A percentile compares a stretch with the other conserved stretches of the same genome.
phyloP scores from a whole-genome alignment of 164 flowering plant species.

The Magnolia sinica region DNA sequence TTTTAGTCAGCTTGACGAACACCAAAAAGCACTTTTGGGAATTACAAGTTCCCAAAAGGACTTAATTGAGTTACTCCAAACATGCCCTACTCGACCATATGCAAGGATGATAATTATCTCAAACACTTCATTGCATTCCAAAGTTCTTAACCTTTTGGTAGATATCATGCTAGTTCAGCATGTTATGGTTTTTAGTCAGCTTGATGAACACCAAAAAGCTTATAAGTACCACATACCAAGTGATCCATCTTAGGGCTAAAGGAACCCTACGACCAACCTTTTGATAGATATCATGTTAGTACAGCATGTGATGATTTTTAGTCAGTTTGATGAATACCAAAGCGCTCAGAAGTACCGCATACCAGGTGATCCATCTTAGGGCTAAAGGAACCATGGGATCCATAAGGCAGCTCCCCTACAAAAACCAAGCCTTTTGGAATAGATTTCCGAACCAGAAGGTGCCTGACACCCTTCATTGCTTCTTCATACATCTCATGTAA shows the following conservation, averaged over 20 bases:
- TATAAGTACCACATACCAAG: slow-evolving; percentile 53
- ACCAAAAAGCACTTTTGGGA: background rate
- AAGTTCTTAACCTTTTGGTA: background rate
- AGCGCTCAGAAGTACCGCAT: slow-evolving; percentile 19
- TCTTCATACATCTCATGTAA: slow-evolving; percentile 83
- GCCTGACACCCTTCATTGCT: slow-evolving; percentile 91
- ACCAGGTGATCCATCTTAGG: slow-evolving; percentile 99
- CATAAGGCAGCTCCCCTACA: slow-evolving; percentile 92
- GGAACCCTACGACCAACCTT: background rate
- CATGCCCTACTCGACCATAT: background rate
- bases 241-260: slow-evolving; percentile 98
- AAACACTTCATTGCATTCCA: background rate
- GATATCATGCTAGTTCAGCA: background rate
- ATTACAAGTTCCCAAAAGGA: background rate
- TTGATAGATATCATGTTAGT: background rate
- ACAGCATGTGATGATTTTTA: background rate
- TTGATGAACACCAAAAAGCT: background rate
- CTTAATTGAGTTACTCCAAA: background rate
- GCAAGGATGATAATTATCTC: background rate
- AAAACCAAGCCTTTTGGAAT: slow-evolving; percentile 84
- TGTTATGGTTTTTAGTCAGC: background rate
- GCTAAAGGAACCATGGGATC: slow-evolving; percentile 63
- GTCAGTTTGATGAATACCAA: background rate
- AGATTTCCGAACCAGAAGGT: slow-evolving; percentile 79
- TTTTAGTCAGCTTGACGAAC: background rate